Evolutionary conservation across 2,329 filamentous ascomycete species (phyloP), one percentile per base, ranked within the genome.

Genomic region (Eurotiales sp.): DNA sequence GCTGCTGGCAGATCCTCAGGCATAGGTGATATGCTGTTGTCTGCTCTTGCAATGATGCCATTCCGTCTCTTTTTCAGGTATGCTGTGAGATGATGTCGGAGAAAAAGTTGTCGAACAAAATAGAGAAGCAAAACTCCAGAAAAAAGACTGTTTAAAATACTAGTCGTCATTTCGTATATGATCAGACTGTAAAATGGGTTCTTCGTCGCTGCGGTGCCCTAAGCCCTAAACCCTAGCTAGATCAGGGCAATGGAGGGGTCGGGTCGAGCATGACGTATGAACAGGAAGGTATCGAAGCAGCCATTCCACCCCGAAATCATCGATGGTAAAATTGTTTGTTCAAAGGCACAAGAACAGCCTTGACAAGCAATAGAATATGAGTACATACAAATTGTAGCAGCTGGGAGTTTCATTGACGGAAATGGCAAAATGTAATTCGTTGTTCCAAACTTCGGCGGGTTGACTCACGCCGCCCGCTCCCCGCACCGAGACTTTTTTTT

Each of bases 221-320:
- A 65, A 62, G 54, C 67, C 67, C 67, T 70, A 68, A 59, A 32
- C 55, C 61, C 61, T 46, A 50, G 54, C 48, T 30, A 12, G 22
- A 47, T 32, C 4, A 25, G 14, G 6, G 32, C 15, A 47, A 46
- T 11, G 40, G 47, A 50, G 47, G 47, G 47, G 47, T 43, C 36
- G 12, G 12, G 5, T 7, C 8, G 34, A 21, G 17, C 17, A 37
- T 37, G 34, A 37, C 34, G 34, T 37, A 37, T 15, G 3, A 17
- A 8, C 6, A n/a, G n/a, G n/a, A 37, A 19, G 34, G 27, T 25
- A 21, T n/a, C 21, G 4, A 14, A 25, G 21, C 8, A 14, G 27
- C 12, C n/a, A 8, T 8, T 25, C 19, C 40, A 42, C 15, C 27
- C 5, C 11, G 11, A 42, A 2, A 42, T 25, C 22, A 21, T 12